Percentiles rank a stretch among this genome's conserved stretches.
Evolutionary conservation across 768 basidiomycete genomes (phyloP).

Genomic region (Phlebiopsis flavidoalba): DNA sequence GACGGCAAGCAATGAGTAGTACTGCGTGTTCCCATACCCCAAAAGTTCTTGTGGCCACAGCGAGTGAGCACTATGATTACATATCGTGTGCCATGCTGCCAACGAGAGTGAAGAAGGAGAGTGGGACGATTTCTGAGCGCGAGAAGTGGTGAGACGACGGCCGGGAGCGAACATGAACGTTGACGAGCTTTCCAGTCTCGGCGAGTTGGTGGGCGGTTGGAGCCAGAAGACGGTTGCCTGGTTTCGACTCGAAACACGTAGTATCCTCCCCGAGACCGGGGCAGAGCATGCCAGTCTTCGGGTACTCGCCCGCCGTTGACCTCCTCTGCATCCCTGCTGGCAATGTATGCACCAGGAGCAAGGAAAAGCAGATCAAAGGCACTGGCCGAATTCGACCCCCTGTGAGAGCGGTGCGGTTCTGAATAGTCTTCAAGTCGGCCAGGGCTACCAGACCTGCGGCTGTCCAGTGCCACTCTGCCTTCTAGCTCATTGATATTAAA

Average conservation of each 20-base stretch:
- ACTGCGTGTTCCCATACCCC: conserved; percentile 6
- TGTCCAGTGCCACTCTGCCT: neutral
- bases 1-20: conserved; percentile 1
- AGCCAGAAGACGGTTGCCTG: conserved; percentile 6
- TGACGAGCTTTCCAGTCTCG: conserved; percentile 3
- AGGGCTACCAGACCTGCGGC: conserved; percentile 8
- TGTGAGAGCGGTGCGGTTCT: conserved; percentile 7
- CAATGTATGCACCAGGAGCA: conserved; percentile 7
- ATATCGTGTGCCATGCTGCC: neutral
- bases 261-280: too few relatives aligned
- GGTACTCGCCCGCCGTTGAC: conserved; percentile 9
- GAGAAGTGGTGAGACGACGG: neutral
- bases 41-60: neutral
- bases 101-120: neutral
- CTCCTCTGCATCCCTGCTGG: conserved; percentile 1
- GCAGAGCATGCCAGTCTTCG: neutral
- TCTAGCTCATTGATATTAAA: neutral
- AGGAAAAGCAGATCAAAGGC: conserved; percentile 7
- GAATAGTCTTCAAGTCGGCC: conserved; percentile 6
- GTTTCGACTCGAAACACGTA: conserved; percentile 13
- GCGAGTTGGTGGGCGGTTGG: conserved; percentile 7
- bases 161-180: neutral
- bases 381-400: conserved; percentile 6
- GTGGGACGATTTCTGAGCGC: neutral
- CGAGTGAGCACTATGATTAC: neutral